phyloP scores from a whole-genome alignment of 73 alveolate species.

The Symbiodinium natans region DNA sequence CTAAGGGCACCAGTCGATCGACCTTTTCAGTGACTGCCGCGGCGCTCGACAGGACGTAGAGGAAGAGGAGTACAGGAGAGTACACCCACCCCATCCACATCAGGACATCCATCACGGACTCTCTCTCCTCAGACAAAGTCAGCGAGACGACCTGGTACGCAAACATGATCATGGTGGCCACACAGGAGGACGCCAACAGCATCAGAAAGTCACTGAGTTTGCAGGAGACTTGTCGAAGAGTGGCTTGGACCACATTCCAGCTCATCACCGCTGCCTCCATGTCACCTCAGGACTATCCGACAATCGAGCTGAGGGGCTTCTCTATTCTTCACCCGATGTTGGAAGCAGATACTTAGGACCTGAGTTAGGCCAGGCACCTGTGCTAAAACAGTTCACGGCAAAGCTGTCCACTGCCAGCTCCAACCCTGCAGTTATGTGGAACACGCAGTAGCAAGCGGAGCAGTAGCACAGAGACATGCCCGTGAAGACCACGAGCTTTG shows the following conservation, averaged over 20 bases:
- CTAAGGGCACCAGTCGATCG: not conserved
- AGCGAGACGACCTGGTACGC: not conserved
- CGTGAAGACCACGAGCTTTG: not conserved
- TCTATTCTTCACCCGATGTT: too few species aligned
- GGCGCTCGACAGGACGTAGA: not conserved
- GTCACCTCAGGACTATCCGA: too few species aligned
- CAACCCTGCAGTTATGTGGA: not conserved
- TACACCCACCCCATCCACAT: not conserved
- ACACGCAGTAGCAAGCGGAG: not conserved
- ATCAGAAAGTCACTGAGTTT: not conserved
- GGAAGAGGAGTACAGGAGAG: not conserved
- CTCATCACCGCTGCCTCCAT: not conserved
- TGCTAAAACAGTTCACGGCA: too few species aligned
- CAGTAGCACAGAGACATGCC: not conserved
- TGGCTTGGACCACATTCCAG: not conserved
- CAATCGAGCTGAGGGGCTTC: too few species aligned
- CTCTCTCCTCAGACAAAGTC: not conserved
- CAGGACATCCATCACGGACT: not conserved
- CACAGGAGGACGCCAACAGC: not conserved
- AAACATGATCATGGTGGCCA: not conserved
- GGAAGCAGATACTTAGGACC: too few species aligned
- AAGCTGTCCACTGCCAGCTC: not conserved
- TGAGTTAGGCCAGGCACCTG: too few species aligned
- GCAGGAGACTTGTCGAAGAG: not conserved
- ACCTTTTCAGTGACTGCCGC: not conserved